A percentile compares a stretch with the other conserved stretches of the same genome.
Evolutionary conservation across 371 early-diverging fungal genomes (phyloP).

Genomic region (Paraphysoderma sedebokerense): DNA sequence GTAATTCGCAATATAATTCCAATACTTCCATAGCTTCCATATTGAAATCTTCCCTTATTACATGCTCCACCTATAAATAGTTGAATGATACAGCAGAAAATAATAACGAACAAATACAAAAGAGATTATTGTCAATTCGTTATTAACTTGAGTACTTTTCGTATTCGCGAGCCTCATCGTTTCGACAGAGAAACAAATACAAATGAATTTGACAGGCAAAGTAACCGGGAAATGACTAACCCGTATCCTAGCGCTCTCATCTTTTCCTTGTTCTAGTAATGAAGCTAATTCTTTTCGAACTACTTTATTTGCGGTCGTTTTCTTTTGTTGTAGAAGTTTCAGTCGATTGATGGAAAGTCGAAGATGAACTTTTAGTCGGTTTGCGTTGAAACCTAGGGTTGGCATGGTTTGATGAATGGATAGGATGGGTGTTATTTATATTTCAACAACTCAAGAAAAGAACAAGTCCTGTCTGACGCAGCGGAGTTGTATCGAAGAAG

Average conservation of each 20-base stretch:
- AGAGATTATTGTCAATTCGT: neutral
- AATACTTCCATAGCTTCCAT: slow-evolving; percentile 82
- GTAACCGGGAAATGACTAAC: slow-evolving; percentile 17
- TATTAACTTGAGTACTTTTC: neutral
- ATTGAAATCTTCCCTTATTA: slow-evolving; percentile 80
- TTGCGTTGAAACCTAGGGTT: neutral
- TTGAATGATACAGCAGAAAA: neutral
- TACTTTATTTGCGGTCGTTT: slow-evolving; percentile 48
- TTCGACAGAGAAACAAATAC: neutral
- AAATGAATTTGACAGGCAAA: slow-evolving; percentile 6
- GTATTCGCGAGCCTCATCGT: neutral
- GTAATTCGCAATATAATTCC: slow-evolving; percentile 73
- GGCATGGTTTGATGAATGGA: neutral
- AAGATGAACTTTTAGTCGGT: slow-evolving; percentile 57
- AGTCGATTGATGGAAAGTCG: slow-evolving; percentile 69
- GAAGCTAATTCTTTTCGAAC: slow-evolving; percentile 65
- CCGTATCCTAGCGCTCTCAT: slow-evolving; percentile 69
- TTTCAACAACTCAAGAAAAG: neutral
- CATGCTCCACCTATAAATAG: slow-evolving; percentile 45
- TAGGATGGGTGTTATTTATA: neutral
- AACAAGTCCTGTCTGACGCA: neutral
- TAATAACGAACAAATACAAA: neutral
- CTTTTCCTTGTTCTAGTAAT: slow-evolving; percentile 62
- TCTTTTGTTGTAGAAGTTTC: slow-evolving; percentile 75
- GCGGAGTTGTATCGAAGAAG: neutral